phyloP scores from a whole-genome alignment of 495 filamentous ascomycete genomes.

The Pyronema omphalodes region DNA sequence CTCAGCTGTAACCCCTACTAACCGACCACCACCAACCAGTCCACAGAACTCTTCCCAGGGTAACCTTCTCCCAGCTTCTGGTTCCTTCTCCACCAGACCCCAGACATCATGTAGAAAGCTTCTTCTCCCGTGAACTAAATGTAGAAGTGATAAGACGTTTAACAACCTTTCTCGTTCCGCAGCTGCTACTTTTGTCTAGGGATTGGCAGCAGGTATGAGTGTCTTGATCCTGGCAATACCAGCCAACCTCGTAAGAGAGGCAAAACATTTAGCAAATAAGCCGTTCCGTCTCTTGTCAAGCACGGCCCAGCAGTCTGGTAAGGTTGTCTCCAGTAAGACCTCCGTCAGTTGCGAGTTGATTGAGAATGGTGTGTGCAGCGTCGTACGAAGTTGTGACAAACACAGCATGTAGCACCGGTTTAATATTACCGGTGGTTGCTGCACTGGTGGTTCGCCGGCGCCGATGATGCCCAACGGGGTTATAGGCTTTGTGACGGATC shows the following conservation, averaged over 20 bases:
- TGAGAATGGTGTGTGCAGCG: conserved; percentile 13
- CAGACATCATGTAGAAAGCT: conserved; percentile 38
- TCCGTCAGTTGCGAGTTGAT: conserved; percentile 16
- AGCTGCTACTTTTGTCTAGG: conserved; percentile 25
- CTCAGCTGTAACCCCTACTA: conserved; percentile 57
- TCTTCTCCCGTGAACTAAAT: conserved; percentile 38
- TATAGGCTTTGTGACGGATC: too few species aligned
- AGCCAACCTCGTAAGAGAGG: conserved; percentile 53
- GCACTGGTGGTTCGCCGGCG: too few species aligned
- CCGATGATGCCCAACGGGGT: too few species aligned
- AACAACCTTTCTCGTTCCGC: conserved; percentile 25
- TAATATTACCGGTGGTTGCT: not conserved
- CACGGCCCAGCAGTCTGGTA: conserved; percentile 12
- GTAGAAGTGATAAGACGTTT: conserved; percentile 30
- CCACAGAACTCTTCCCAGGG: conserved; percentile 46
- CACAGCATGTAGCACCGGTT: not conserved
- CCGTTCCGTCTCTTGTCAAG: conserved; percentile 20
- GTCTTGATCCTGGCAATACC: conserved; percentile 45
- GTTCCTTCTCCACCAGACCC: conserved; percentile 10
- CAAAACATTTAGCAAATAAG: conserved; percentile 46
- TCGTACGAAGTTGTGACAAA: not conserved
- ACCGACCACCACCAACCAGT: conserved; percentile 48
- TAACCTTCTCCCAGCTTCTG: conserved; percentile 27
- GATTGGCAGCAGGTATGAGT: conserved; percentile 30
- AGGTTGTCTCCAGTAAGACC: conserved; percentile 11